Evolutionary conservation across 2,329 filamentous ascomycete species (phyloP).

Genomic region (Anisogramma anomala): DNA sequence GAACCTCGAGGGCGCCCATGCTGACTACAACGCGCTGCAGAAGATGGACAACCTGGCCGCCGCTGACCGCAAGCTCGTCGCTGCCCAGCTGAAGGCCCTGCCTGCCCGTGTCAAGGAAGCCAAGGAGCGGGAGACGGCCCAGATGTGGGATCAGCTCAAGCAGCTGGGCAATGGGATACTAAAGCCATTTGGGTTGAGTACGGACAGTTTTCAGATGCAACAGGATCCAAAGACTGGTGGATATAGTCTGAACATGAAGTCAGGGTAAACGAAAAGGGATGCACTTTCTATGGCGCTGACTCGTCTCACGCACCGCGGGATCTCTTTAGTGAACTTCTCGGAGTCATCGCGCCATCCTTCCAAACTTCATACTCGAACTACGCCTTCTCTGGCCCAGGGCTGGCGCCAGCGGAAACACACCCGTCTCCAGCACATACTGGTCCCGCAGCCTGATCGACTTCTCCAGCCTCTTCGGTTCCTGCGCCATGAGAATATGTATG

Average conservation of each 20-base stretch:
- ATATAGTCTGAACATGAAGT: conserved; percentile 82
- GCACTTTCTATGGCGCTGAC: conserved; percentile 3
- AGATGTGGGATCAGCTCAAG: conserved; percentile 97
- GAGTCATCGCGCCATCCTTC: conserved; percentile 33
- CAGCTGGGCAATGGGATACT: conserved; percentile 81
- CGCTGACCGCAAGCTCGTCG: conserved; percentile 57
- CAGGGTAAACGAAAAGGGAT: not conserved
- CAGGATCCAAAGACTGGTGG: conserved; percentile 83
- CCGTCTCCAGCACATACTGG: conserved; percentile 37
- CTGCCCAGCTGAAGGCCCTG: conserved; percentile 51
- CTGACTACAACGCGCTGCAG: conserved; percentile 65
- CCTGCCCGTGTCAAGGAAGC: conserved; percentile 62
- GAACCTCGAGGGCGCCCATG: conserved; percentile 61
- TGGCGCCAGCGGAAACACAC: conserved; percentile 47
- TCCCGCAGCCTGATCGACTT: conserved; percentile 26
- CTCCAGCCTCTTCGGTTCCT: conserved; percentile 22
- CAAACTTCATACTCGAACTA: conserved; percentile 59
- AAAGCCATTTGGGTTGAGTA: conserved; percentile 86
- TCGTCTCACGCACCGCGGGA: conserved; percentile 13
- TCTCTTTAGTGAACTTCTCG: conserved; percentile 26
- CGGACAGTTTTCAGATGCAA: conserved; percentile 87
- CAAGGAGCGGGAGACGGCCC: conserved; percentile 76
- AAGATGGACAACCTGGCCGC: conserved; percentile 48
- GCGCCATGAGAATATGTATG: conserved; percentile 26
- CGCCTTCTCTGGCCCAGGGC: conserved; percentile 49